These are phyloP conservation scores for Ogataea chonburiensis DNA, from an alignment of 805 yeast species.

Conservation along the genomic window DNA sequence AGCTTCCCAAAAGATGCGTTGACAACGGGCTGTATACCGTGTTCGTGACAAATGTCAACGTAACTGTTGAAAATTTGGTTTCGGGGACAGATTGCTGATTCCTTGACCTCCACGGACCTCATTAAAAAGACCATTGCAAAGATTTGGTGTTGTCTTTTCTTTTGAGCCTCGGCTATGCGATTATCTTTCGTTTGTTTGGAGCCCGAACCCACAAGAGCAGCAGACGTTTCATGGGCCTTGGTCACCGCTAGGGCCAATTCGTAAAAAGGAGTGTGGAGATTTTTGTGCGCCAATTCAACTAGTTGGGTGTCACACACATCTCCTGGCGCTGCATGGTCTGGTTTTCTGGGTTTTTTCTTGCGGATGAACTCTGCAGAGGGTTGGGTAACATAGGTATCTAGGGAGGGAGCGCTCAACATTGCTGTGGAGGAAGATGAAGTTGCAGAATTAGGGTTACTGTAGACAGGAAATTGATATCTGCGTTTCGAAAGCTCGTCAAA, in stretches of 20 bases:
- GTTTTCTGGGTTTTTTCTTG: constrained; percentile 32
- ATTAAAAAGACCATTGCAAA: constrained; percentile 82
- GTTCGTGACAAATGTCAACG: constrained; percentile 53
- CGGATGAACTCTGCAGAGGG: constrained; percentile 6
- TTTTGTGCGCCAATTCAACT: constrained; percentile 38
- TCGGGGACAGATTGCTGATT: constrained; percentile 58
- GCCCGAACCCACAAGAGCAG: constrained; percentile 13
- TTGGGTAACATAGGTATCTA: constrained; percentile 11
- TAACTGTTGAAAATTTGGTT: constrained; percentile 68
- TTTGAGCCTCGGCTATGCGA: constrained; percentile 24
- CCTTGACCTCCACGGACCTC: constrained; percentile 54
- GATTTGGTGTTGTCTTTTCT: constrained; percentile 66
- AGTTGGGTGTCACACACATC: constrained; percentile 39
- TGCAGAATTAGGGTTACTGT: constrained; percentile 6
- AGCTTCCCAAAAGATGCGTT: constrained; percentile 81
- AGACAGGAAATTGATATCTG: constrained; percentile 11
- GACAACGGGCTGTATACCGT: constrained; percentile 55
- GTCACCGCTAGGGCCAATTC: constrained; percentile 38
- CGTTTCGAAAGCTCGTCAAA: constrained; percentile 8
- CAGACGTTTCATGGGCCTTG: constrained; percentile 30
- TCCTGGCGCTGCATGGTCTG: constrained; percentile 35
- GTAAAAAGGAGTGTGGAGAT: constrained; percentile 34
- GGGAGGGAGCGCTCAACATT: constrained; percentile 12
- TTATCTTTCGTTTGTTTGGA: constrained; percentile 19
- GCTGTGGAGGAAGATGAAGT: constrained; percentile 13